Evolutionary conservation across 257 asterid species (phyloP), one percentile per base, ranked within the genome.

Genomic region (Lantana camara): DNA sequence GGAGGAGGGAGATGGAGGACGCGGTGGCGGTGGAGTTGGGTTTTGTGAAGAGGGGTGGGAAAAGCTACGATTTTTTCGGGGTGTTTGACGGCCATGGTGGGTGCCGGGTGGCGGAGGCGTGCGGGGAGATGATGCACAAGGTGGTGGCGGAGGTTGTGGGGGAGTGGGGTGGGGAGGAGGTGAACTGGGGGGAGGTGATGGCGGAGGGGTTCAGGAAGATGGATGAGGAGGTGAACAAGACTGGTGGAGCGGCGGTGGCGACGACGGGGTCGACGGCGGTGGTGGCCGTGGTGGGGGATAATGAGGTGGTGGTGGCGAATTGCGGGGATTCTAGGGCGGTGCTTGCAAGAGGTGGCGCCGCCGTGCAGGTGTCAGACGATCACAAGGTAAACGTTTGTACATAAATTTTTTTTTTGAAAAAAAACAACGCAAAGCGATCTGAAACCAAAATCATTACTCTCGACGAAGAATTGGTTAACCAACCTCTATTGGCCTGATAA

Each of bases 261-360:
- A 72, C 83, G 44, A 69, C 75, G 60, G 95, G 96, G 7, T 77
- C 96, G 10, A 89, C 96, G 1, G 95, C 96, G 1, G 85, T 82
- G 20, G 93, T 89, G 41, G 93, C 89, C 56, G 84, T 86, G 73
- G 83, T 86, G 0, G 93, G 93, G 21, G 81, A 65, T 68, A 83
- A 80, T 41, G 91, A 72, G 75, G 58, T 89, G 60, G 85, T 89
- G 73, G 86, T 86, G 29, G 94, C 94, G 0, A 83, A 86, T 58
- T 89, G 95, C 67, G 96, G 95, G 3, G 96, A 89, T 71, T 84
- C 96, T 0, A 82, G 96, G 73, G 96, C 87, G 8, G 96, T 89
- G 42, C 70, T 89, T 11, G 80, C 72, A 2, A 85, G 95, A 13
- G 85, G 72, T 17, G 91, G 96, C 14, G 79, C 45, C 1, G 79